Evolutionary conservation across 306 rosid species (phyloP).

Genomic region (Casuarina equisetifolia): DNA sequence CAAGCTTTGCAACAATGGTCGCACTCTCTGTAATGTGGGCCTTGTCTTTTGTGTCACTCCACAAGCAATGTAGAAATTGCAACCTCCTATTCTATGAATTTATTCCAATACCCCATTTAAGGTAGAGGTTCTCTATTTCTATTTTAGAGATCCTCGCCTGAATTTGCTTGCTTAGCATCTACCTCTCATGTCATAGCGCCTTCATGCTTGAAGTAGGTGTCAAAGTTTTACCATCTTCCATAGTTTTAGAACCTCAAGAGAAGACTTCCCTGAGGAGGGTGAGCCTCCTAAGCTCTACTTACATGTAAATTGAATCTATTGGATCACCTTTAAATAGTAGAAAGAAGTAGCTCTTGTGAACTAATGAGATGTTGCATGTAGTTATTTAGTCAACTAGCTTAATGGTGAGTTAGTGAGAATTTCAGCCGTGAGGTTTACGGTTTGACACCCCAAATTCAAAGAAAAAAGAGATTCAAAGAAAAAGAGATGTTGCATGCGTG

Average conservation of each 20-base stretch:
- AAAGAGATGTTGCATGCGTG: conserved; percentile 81
- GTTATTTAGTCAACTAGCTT: too few relatives aligned
- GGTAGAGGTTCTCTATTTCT: conserved; percentile 61
- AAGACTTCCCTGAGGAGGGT: conserved; percentile 67
- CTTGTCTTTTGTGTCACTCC: conserved; percentile 59
- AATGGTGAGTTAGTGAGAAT: too few relatives aligned
- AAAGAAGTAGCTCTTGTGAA: conserved; percentile 92
- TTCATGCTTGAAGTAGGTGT: conserved; percentile 59
- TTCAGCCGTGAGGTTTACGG: too few relatives aligned
- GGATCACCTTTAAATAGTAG: conserved; percentile 79
- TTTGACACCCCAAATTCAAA: too few relatives aligned
- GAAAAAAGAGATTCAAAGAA: too few relatives aligned
- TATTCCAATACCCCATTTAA: conserved; percentile 70
- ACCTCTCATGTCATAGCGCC: conserved; percentile 70
- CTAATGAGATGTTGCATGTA: conserved; percentile 47
- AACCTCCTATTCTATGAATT: conserved; percentile 63
- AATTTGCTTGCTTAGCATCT: conserved; percentile 77
- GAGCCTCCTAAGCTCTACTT: conserved; percentile 82
- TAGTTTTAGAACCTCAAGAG: conserved; percentile 45
- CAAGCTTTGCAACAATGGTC: conserved; percentile 66
- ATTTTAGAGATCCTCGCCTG: conserved; percentile 52
- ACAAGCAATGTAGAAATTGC: conserved; percentile 62
- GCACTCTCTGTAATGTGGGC: conserved; percentile 77
- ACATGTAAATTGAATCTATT: conserved; percentile 76
- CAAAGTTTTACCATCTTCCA: conserved; percentile 59